Base-by-base conservation (phyloP, 2,329 filamentous ascomycete genomes). In the Fusarium azukiicola region DNA sequence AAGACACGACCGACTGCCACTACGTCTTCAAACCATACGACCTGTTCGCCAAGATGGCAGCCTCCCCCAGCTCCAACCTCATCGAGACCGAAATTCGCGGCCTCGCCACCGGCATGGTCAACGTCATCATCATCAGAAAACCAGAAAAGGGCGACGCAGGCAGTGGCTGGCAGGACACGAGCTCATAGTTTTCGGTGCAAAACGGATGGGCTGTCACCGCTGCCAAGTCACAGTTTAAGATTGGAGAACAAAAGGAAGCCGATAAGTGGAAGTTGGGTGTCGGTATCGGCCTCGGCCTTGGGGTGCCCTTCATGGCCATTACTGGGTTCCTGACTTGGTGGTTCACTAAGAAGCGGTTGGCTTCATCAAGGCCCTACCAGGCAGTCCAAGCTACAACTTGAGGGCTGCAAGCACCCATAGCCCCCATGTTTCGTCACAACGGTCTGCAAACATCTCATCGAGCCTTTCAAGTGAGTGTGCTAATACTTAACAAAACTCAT, bases 51-150 rank as follows among this genome's bases (percentile, higher is more conserved):
- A 38, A 58, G 3, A 58, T 58, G 54, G 54, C 54, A 58, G 14
- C 54, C 7, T 38, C 54, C 3, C 7, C 32, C 12, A 9, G 38
- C 7, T n/a, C 16, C 54, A 38, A 58, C 12, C 54, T 58, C 7
- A 58, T 32, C 9, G 19, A 58, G 13, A 58, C 54, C 4, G 54
- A 58, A 6, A 38, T 58, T 32, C 54, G 54, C 13, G n/a, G 32
- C 13, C 32, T 38, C 32, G 54, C 54, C 27, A 58, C 27, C 5
- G 54, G 54, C 54, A 58, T 58, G 19, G 21, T 58, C 32, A 58
- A 58, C 32, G 32, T 58, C 32, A 58, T 58, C 32, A n/a, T 58
- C 54, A 58, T 58, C 32, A 58, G 12, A n/a, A 32, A 58, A n/a
- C 32, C 54, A 38, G 54, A 16, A 38, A 58, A 38, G 5, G 54